Base-by-base conservation (phyloP, 2,329 filamentous ascomycete genomes). In the Colletotrichum siamense region DNA sequence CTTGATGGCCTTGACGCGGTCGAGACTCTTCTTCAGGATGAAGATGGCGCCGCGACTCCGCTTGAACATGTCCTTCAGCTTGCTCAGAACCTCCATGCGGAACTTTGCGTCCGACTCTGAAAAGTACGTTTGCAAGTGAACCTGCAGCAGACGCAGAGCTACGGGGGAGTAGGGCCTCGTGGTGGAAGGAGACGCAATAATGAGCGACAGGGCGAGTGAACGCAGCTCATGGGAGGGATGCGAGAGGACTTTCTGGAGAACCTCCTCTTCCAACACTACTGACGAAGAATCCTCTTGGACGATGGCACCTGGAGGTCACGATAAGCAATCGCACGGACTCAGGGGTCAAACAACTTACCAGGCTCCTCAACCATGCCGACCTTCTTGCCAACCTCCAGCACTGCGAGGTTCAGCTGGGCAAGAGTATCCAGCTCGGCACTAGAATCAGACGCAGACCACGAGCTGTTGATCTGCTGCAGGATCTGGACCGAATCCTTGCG, bases 81-180 rank as follows among this genome's bases (percentile, higher is more conserved):
- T 91, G 28, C 92, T 92, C 30, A 96, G 89, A 3, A 98, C 89
- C 79, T 98, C 95, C 74, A 96, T 94, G 73, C 97, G 92, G 79
- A 96, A 94, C 80, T 96, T 95, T 8, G 96, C 93, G 82, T 98
- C 96, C 1, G 95, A 92, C 78, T 98, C 96, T 5, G 95, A 92
- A 82, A 98, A 94, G 78, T 96, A 92, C 18, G 93, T 90, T 2
- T 91, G 89, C 5, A 99, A 85, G 75, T 95, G 92, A 39, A 86
- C 88, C 69, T 89, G 89, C 4, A 99, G 86, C 15, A 94, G 88
- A 5, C 85, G 83, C 4, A 98, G 87, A 0, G 93, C 90, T 12
- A 87, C 88, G 0, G 85, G 80, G 1, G 93, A 93, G 69, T 98
- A 93, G 1, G 95, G 94, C 69, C 92, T 92, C 5, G 94, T 95